These are phyloP conservation scores for Russula emetica DNA, from an alignment of 768 basidiomycete genomes.

Conservation along the genomic window DNA sequence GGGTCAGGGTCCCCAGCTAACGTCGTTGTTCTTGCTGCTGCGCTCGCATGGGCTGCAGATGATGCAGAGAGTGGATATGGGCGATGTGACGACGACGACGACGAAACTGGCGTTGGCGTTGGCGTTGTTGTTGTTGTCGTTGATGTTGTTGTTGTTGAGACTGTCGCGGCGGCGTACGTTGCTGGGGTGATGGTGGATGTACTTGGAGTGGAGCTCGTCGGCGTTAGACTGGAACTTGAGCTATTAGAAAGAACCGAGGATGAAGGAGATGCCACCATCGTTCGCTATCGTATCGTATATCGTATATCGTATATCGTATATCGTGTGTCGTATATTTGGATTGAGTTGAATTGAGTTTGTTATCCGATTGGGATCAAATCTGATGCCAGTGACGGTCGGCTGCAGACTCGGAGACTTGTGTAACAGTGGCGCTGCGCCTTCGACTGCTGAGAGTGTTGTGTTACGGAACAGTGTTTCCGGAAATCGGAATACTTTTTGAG, in stretches of 20 bases:
- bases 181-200: conserved; percentile 24
- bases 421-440: background rate
- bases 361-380: background rate
- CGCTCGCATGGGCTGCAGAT: conserved; percentile 12
- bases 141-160: background rate
- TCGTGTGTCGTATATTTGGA: background rate
- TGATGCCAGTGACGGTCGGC: background rate
- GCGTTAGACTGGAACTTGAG: conserved; percentile 18
- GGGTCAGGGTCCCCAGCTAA: conserved; percentile 26
- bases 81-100: too few species aligned
- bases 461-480: too few species aligned
- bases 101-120: background rate
- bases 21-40: conserved; percentile 3
- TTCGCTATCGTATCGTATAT: too few species aligned
- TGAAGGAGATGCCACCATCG: conserved; percentile 21
- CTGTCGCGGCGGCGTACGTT: conserved; percentile 20
- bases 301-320: too few species aligned
- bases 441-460: too few species aligned
- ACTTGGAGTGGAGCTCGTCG: conserved; percentile 21
- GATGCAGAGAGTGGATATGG: conserved; percentile 24
- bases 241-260: conserved; percentile 19
- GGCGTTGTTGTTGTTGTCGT: too few species aligned
- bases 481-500: too few species aligned
- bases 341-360: background rate
- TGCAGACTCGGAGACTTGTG: background rate